Evolutionary conservation across 2,329 filamentous ascomycete species (phyloP).

Genomic region (Neobulgaria alba): DNA sequence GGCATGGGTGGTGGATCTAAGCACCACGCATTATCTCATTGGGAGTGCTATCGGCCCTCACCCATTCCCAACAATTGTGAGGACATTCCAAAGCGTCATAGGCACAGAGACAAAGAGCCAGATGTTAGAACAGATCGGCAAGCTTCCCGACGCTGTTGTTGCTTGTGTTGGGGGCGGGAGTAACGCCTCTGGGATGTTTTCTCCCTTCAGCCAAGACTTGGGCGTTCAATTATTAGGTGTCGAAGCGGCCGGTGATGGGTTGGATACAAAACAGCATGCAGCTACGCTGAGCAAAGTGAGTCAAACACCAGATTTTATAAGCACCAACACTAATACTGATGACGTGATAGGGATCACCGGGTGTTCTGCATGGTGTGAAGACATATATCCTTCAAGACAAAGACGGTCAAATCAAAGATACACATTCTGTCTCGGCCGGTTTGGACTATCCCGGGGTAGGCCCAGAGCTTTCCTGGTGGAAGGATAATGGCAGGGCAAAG

Average conservation of each 20-base stretch:
- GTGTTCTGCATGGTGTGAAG: slow-evolving; percentile 89
- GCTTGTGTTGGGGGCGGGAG: slow-evolving; percentile 93
- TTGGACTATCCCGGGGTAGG: slow-evolving; percentile 97
- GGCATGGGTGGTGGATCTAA: slow-evolving; percentile 85
- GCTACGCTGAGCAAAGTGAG: slow-evolving; percentile 87
- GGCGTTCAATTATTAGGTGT: slow-evolving; percentile 86
- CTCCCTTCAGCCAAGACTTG: slow-evolving; percentile 80
- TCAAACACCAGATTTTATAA: too few relatives aligned
- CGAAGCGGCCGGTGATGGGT: slow-evolving; percentile 87
- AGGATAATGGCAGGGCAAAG: slow-evolving; percentile 76
- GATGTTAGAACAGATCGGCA: slow-evolving; percentile 74
- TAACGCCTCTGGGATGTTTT: slow-evolving; percentile 97
- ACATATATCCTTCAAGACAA: slow-evolving; percentile 92
- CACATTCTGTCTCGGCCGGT: slow-evolving; percentile 92
- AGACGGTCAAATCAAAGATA: slow-evolving; percentile 88
- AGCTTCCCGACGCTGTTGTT: slow-evolving; percentile 90
- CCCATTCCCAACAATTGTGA: slow-evolving; percentile 94
- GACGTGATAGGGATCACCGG: slow-evolving; percentile 80
- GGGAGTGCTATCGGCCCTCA: slow-evolving; percentile 96
- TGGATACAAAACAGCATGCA: slow-evolving; percentile 77
- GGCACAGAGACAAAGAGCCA: slow-evolving; percentile 90
- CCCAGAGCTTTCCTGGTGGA: slow-evolving; percentile 86
- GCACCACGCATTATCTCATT: slow-evolving; percentile 96
- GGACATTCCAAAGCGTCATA: slow-evolving; percentile 96
- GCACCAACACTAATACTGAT: too few relatives aligned